phyloP scores from a whole-genome alignment of 805 yeast genomes.

The Wickerhamiella dianesei region DNA sequence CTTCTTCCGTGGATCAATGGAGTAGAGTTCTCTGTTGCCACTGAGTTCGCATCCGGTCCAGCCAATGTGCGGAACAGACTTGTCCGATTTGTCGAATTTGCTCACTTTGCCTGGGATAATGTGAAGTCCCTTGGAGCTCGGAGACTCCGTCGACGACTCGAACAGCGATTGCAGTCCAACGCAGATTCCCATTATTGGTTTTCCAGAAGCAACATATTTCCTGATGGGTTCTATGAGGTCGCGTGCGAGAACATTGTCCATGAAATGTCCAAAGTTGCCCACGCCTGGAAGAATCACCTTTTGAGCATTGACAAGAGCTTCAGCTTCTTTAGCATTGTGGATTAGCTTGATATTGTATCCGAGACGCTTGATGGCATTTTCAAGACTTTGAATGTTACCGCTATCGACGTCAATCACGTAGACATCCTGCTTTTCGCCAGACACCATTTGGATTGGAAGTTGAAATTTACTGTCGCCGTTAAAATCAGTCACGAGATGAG shows the following conservation, averaged over 20 bases:
- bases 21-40: constrained; percentile 33
- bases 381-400: constrained; percentile 81
- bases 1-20: constrained; percentile 51
- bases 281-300: constrained; percentile 86
- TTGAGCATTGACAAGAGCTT: constrained; percentile 31
- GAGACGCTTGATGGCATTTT: constrained; percentile 67
- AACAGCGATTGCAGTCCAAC: constrained; percentile 89
- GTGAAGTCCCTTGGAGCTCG: constrained; percentile 48
- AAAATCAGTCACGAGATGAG: background rate
- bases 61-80: constrained; percentile 93
- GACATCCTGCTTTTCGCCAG: constrained; percentile 3
- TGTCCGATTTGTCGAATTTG: constrained; percentile 47
- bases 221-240: constrained; percentile 54
- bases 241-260: constrained; percentile 47
- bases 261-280: constrained; percentile 93
- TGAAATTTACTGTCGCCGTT: background rate
- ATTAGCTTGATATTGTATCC: constrained; percentile 43
- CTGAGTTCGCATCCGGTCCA: constrained; percentile 51
- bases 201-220: constrained; percentile 59
- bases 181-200: constrained; percentile 91
- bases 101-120: constrained; percentile 38
- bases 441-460: background rate
- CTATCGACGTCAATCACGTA: constrained; percentile 84
- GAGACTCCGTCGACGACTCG: constrained; percentile 59
- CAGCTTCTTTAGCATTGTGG: constrained; percentile 17